phyloP scores from a whole-genome alignment of 371 early-diverging fungal species.

The Fennellomyces sp. region DNA sequence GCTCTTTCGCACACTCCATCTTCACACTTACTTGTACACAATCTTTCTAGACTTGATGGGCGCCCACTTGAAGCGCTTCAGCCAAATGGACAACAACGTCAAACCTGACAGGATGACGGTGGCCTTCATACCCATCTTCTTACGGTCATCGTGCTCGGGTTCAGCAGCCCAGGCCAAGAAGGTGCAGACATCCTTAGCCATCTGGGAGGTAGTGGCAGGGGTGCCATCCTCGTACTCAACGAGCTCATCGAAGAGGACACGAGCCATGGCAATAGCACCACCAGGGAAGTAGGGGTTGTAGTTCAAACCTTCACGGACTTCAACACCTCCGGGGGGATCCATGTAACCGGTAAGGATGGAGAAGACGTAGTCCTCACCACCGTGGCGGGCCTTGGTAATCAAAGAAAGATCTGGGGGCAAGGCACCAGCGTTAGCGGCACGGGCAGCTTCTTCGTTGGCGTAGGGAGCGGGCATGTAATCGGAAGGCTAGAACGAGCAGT shows the following conservation, averaged over 20 bases:
- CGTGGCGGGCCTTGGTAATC: constrained; percentile 95
- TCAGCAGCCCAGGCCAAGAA: constrained; percentile 96
- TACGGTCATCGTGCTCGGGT: constrained; percentile 97
- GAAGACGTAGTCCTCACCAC: constrained; percentile 96
- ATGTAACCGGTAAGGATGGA: constrained; percentile 93
- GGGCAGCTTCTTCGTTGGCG: constrained; percentile 96
- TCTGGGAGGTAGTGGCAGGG: constrained; percentile 96
- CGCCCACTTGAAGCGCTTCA: constrained; percentile 83
- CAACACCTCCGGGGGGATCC: constrained; percentile 96
- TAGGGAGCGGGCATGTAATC: constrained; percentile 95
- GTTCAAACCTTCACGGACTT: constrained; percentile 93
- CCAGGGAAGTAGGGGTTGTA: constrained; percentile 99
- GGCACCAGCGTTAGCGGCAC: constrained; percentile 96
- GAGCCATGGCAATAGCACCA: constrained; percentile 98
- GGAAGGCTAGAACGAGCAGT: constrained; percentile 64
- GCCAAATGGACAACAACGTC: constrained; percentile 68
- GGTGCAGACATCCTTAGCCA: constrained; percentile 95
- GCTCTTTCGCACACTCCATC: no score
- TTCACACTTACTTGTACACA: constrained; percentile 62
- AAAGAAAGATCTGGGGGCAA: constrained; percentile 96
- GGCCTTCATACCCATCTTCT: constrained; percentile 95
- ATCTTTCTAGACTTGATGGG: constrained; percentile 84
- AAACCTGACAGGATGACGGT: constrained; percentile 65
- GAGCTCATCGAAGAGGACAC: constrained; percentile 89
- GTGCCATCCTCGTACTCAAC: constrained; percentile 98